phyloP scores from a whole-genome alignment of 1,284 basidiomycete species.

The Trichosporon sp. region DNA sequence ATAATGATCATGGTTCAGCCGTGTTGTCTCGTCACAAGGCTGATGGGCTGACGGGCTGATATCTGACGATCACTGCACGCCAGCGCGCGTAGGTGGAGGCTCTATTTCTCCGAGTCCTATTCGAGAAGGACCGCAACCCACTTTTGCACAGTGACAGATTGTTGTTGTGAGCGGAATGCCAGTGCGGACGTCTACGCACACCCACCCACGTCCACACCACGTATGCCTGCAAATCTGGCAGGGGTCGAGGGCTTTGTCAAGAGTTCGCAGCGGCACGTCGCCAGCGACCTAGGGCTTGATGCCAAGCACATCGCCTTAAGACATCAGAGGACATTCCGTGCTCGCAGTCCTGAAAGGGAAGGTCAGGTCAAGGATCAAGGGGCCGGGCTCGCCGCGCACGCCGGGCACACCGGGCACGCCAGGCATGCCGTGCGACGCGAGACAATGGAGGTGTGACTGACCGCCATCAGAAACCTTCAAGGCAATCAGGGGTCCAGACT shows the following conservation, averaged over 20 bases:
- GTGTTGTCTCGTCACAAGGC: background rate
- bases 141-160: background rate
- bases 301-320: slow-evolving; percentile 6
- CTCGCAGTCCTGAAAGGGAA: background rate
- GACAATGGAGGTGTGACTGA: slow-evolving; percentile 16
- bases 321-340: background rate
- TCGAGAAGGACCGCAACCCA: background rate
- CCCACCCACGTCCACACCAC: background rate
- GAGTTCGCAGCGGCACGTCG: background rate
- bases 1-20: slow-evolving; percentile 16
- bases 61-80: no score
- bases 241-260: no score
- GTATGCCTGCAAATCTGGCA: background rate
- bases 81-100: slow-evolving; percentile 4
- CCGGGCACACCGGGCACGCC: background rate
- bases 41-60: background rate
- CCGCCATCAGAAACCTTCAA: slow-evolving; percentile 3
- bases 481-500: slow-evolving; percentile 12
- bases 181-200: no score
- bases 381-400: background rate
- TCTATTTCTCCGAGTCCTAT: slow-evolving; percentile 7
- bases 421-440: background rate
- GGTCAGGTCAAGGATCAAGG: background rate
- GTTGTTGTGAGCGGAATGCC: background rate
- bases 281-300: background rate